Percentiles rank a stretch among this genome's conserved stretches.
Evolutionary conservation across 1,139 yeast species (phyloP).

Genomic region (Cylindricascospora bacillispora): DNA sequence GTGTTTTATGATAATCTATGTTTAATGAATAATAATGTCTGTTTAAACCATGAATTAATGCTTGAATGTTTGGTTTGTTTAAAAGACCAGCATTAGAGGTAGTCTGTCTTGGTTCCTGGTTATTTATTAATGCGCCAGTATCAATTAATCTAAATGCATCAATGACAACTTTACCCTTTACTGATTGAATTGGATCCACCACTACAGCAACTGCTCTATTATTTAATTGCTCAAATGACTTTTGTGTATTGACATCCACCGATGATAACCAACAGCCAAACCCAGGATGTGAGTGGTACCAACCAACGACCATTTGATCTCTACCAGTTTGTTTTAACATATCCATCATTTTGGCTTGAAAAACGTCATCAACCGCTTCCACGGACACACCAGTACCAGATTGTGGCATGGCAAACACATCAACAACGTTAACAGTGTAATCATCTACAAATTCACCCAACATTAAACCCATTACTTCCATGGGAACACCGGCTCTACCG

Average conservation of each 20-base stretch:
- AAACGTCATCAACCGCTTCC: constrained; percentile 98
- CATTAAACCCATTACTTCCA: constrained; percentile 99
- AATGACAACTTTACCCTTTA: constrained; percentile 95
- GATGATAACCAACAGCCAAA: constrained; percentile 99
- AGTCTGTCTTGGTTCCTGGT: constrained; percentile 96
- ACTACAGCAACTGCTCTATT: constrained; percentile 96
- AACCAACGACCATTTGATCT: constrained; percentile 96
- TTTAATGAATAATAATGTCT: constrained; percentile 94
- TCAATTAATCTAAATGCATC: constrained; percentile 96
- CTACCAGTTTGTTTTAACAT: constrained; percentile 98
- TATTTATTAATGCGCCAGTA: constrained; percentile 81
- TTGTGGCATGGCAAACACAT: constrained; percentile 99
- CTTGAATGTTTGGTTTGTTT: constrained; percentile 96
- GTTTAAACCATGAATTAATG: constrained; percentile 91
- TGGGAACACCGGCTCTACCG: constrained; percentile 98
- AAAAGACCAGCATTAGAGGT: constrained; percentile 92
- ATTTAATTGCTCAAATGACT: constrained; percentile 90
- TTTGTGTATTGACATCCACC: constrained; percentile 96
- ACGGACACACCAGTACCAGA: constrained; percentile 98
- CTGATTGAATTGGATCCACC: constrained; percentile 95
- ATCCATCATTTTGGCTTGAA: constrained; percentile 99
- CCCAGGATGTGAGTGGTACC: constrained; percentile 99
- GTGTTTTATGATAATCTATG: constrained; percentile 88
- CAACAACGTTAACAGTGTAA: constrained; percentile 91
- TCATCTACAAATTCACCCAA: constrained; percentile 97